Evolutionary conservation across 441 rosid species (phyloP), one percentile per base, ranked within the genome.

Genomic region (Hura crepitans): DNA sequence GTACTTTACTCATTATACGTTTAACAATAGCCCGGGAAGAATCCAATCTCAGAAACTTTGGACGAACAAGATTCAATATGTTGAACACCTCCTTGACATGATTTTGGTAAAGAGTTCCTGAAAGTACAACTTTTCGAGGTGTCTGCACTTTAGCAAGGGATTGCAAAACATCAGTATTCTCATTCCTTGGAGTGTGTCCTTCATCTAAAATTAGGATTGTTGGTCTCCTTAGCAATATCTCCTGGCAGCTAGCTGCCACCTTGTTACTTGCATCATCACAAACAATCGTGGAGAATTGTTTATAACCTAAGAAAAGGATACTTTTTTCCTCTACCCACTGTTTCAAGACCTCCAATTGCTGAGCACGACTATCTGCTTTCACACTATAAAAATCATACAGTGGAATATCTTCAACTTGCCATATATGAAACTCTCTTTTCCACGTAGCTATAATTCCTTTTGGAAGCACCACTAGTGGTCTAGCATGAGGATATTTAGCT

Each of bases 41-140:
- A 51, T 81, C 83, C 66, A 71, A 64, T 73, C 74, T 87, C 57
- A 89, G 79, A 81, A 93, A 93, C 82, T 80, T 93, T 31, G 97
- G 98, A 25, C 89, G 87, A 45, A 93, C 91, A 13, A 93, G 92
- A 46, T 93, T 85, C 74, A 93, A 55, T 54, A 93, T 85, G 72
- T 91, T 93, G 59, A 91, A 91, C 27, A 89, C 98, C 81, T 93
- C 96, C 74, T 82, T 81, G 46, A 93, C 98, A 53, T 87, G 90
- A 72, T 93, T 91, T 46, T 91, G 98, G 72, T 91, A 93, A 35
- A 91, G 85, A 0, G 97, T 93, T 46, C 98, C 96, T 0, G 96
- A 89, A 71, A 88, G 96, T 2, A 91, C 97, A 22, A 93, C 95
- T 79, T 91, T 93, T 23, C 93, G 79, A 57, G 89, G 85, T 0